These are phyloP conservation scores for Rhizopus arrhizus DNA, from an alignment of 371 early-diverging fungal species.

Conservation along the genomic window DNA sequence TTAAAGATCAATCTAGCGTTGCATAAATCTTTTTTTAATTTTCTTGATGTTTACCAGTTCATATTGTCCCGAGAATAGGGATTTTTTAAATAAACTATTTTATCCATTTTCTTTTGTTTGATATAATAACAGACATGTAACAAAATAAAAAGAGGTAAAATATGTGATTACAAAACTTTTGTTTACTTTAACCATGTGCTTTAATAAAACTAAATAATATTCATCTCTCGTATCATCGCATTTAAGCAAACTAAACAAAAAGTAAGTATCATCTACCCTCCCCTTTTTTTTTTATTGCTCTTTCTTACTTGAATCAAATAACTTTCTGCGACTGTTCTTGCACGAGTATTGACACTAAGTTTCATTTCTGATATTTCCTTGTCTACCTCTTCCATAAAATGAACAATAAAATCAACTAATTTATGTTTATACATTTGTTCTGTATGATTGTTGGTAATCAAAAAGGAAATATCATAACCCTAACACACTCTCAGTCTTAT, in stretches of 20 bases:
- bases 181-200: no score
- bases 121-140: no score
- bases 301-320: conserved; percentile 62
- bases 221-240: no score
- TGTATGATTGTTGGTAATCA: conserved; percentile 94
- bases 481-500: conserved; percentile 28
- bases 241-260: conserved; percentile 8
- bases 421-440: conserved; percentile 98
- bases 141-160: no score
- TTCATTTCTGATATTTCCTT: conserved; percentile 99
- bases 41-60: no score
- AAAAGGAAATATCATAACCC: conserved; percentile 95
- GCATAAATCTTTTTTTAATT: no score
- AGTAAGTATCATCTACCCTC: neutral
- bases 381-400: conserved; percentile 98
- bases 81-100: no score
- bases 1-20: no score
- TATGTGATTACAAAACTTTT: no score
- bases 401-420: conserved; percentile 95
- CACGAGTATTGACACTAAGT: conserved; percentile 91
- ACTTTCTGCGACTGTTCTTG: conserved; percentile 91
- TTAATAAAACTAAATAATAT: no score
- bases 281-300: neutral
- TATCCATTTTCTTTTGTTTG: no score
- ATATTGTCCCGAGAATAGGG: no score